Conservation (phyloP, 345 rosid species). For the Eutrema yunnanense region DNA sequence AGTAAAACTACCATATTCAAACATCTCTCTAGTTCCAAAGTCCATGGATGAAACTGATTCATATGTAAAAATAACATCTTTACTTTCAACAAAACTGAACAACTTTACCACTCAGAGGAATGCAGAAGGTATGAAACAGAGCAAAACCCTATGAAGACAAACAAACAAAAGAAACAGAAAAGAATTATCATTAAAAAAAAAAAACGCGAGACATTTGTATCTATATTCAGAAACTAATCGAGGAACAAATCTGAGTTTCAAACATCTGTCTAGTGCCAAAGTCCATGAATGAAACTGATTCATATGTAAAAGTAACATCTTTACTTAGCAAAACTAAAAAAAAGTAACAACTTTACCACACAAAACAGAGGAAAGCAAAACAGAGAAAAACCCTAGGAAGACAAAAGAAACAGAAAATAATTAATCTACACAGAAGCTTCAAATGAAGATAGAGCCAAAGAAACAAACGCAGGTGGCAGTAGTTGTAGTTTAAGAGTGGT, state of each 20-base stretch:
- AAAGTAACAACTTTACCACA: not conserved
- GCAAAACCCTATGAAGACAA: not conserved
- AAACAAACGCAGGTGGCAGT: too few relatives aligned
- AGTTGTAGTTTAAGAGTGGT: too few relatives aligned
- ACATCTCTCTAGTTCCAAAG: not conserved
- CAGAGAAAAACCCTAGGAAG: not conserved
- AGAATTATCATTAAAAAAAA: too few relatives aligned
- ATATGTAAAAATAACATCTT: not conserved
- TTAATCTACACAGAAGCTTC: too few relatives aligned
- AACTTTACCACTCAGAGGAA: too few relatives aligned
- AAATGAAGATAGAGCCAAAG: not conserved
- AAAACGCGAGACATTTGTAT: too few relatives aligned
- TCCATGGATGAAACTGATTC: not conserved
- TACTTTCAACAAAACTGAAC: not conserved
- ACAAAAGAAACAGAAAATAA: not conserved
- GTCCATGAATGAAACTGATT: not conserved
- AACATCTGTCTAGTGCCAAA: not conserved
- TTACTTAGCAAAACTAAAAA: not conserved
- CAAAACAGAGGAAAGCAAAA: not conserved
- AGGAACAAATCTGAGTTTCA: too few relatives aligned
- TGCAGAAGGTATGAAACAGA: not conserved
- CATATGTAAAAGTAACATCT: not conserved
- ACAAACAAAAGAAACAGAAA: too few relatives aligned
- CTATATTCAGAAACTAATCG: too few relatives aligned
- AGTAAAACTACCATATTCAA: not conserved